Percentiles rank a stretch among this genome's conserved stretches.
phyloP scores from a whole-genome alignment of 1,284 basidiomycete species.

The Lentinus polychrous region DNA sequence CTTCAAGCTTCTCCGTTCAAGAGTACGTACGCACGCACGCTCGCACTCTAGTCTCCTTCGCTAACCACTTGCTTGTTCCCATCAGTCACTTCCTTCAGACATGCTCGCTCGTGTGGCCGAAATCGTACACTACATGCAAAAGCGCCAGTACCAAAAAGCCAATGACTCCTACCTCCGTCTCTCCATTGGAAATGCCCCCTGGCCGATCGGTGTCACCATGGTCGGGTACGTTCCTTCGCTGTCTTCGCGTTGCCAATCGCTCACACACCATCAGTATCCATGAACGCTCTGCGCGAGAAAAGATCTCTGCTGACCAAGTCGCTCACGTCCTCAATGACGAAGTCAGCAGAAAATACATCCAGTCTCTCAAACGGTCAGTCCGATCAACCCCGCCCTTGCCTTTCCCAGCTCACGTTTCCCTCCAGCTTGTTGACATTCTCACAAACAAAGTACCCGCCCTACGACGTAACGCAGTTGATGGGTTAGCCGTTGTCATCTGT shows the following conservation, averaged over 20 bases:
- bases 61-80: conserved; percentile 1
- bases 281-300: conserved; percentile 94
- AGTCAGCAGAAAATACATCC: conserved; percentile 98
- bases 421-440: conserved; percentile 85
- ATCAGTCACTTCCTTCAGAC: conserved; percentile 75
- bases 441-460: conserved; percentile 90
- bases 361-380: conserved; percentile 86
- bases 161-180: conserved; percentile 97
- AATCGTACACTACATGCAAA: conserved; percentile 96
- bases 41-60: neutral
- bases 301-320: conserved; percentile 94
- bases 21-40: conserved; percentile 56
- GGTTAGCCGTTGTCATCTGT: conserved; percentile 39
- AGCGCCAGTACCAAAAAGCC: conserved; percentile 87
- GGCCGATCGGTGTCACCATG: conserved; percentile 99
- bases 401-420: neutral
- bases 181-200: conserved; percentile 97
- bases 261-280: conserved; percentile 66
- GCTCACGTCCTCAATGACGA: conserved; percentile 99
- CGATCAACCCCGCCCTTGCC: conserved; percentile 2
- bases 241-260: neutral
- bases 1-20: conserved; percentile 83
- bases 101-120: conserved; percentile 88
- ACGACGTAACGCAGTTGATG: conserved; percentile 88
- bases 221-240: conserved; percentile 65